Percentiles rank a stretch among this genome's conserved stretches.
phyloP scores from a whole-genome alignment of 306 rosid genomes.

The Cicer chorassanicum region DNA sequence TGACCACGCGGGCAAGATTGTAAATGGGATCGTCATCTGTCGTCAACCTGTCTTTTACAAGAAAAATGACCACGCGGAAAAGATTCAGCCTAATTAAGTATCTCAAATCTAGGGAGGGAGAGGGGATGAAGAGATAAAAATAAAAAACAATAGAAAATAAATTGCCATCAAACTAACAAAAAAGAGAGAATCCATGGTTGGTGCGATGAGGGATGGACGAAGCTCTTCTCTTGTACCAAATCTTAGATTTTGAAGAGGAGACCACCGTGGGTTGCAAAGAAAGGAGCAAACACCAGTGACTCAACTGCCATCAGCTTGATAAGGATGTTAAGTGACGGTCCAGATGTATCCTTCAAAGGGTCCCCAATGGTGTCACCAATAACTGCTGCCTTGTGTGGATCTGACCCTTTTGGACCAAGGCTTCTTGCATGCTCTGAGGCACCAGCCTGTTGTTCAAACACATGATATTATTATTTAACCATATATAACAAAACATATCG shows the following conservation, averaged over 20 bases:
- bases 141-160: slow-evolving; percentile 27
- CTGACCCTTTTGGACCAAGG: slow-evolving; percentile 96
- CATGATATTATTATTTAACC: neutral
- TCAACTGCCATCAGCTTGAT: slow-evolving; percentile 98
- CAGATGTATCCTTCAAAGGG: slow-evolving; percentile 95
- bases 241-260: slow-evolving; percentile 75
- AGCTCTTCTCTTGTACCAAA: neutral
- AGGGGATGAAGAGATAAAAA: slow-evolving; percentile 2
- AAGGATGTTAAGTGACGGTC: slow-evolving; percentile 96
- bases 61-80: slow-evolving; percentile 38
- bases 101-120: slow-evolving; percentile 41
- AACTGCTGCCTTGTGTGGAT: slow-evolving; percentile 90
- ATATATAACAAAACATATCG: neutral
- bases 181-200: slow-evolving; percentile 6
- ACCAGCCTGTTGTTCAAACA: slow-evolving; percentile 57
- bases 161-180: slow-evolving; percentile 32
- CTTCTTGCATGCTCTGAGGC: slow-evolving; percentile 86
- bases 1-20: slow-evolving; percentile 19
- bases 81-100: slow-evolving; percentile 49
- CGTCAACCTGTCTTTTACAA: slow-evolving; percentile 47
- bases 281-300: slow-evolving; percentile 93
- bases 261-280: slow-evolving; percentile 96
- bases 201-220: slow-evolving; percentile 27
- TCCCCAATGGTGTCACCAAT: slow-evolving; percentile 98
- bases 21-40: slow-evolving; percentile 46